A percentile compares a stretch with the other conserved stretches of the same genome.
These are phyloP conservation scores for Tricholoma flavovirens DNA, from an alignment of 768 basidiomycete genomes.

Conservation along the genomic window DNA sequence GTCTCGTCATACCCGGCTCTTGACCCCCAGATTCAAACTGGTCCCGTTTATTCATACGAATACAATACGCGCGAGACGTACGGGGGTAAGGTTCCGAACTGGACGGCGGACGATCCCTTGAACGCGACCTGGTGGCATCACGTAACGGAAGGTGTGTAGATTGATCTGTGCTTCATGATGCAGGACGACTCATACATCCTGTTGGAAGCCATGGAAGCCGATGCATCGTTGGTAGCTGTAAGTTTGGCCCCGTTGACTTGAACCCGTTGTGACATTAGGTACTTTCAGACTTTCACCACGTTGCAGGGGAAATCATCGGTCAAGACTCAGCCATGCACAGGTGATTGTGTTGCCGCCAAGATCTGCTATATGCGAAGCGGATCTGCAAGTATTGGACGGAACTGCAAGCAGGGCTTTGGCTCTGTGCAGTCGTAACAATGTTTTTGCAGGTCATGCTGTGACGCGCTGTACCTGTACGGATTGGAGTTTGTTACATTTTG, in stretches of 20 bases:
- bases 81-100: slow-evolving; percentile 49
- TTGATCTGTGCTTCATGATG: not conserved
- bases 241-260: slow-evolving; percentile 13
- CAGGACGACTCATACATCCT: not conserved
- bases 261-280: not conserved
- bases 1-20: slow-evolving; percentile 55
- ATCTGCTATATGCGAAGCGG: slow-evolving; percentile 78
- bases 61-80: slow-evolving; percentile 69
- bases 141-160: slow-evolving; percentile 59
- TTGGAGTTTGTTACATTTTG: too few relatives aligned
- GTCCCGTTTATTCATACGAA: slow-evolving; percentile 61
- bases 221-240: slow-evolving; percentile 55
- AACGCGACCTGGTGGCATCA: slow-evolving; percentile 83
- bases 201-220: slow-evolving; percentile 47
- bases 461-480: not conserved
- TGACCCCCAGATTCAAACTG: slow-evolving; percentile 48
- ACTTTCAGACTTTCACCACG: slow-evolving; percentile 52
- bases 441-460: not conserved
- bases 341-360: slow-evolving; percentile 57
- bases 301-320: slow-evolving; percentile 70
- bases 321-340: slow-evolving; percentile 48
- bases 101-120: slow-evolving; percentile 60
- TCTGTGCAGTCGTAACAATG: slow-evolving; percentile 34
- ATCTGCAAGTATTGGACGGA: slow-evolving; percentile 55
- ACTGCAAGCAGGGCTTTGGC: slow-evolving; percentile 59